Evolutionary conservation across 2,329 filamentous ascomycete genomes (phyloP).

Genomic region (Fusarium tupiense): DNA sequence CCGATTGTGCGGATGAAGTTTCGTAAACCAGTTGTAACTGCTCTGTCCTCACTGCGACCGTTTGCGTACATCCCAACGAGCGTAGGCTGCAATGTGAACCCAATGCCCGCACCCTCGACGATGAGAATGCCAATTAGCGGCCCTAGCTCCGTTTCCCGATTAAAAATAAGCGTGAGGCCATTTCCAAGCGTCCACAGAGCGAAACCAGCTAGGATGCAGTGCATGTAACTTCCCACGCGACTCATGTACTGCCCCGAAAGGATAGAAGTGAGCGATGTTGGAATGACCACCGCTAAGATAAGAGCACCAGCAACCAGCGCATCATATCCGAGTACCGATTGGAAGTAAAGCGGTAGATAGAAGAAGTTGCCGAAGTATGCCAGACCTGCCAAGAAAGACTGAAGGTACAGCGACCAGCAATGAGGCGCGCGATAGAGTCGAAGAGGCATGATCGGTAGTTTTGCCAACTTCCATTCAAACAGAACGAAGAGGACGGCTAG

Average conservation of each 20-base stretch:
- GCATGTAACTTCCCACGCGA: not conserved
- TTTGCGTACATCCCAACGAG: not conserved
- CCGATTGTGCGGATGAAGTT: slow-evolving; percentile 8
- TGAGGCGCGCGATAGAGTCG: not conserved
- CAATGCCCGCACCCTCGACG: not conserved
- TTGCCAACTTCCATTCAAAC: not conserved
- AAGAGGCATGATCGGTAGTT: not conserved
- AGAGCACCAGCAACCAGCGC: not conserved
- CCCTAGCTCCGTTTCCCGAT: not conserved
- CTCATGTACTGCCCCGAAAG: slow-evolving; percentile 10
- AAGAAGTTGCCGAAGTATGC: not conserved
- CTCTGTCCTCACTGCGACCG: not conserved
- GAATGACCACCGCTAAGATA: not conserved
- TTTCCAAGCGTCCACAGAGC: slow-evolving; percentile 3
- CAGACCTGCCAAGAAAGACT: not conserved
- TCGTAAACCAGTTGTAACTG: not conserved
- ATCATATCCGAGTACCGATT: not conserved
- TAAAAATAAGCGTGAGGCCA: not conserved
- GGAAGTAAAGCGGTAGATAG: not conserved
- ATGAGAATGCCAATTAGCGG: not conserved
- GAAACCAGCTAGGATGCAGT: not conserved
- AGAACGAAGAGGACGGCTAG: not conserved
- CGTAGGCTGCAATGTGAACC: not conserved
- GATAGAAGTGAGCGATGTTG: not conserved
- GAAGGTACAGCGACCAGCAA: not conserved